Percentiles rank a stretch among this genome's conserved stretches.
phyloP scores from a whole-genome alignment of 441 rosid genomes.

The Croton laevigatus region DNA sequence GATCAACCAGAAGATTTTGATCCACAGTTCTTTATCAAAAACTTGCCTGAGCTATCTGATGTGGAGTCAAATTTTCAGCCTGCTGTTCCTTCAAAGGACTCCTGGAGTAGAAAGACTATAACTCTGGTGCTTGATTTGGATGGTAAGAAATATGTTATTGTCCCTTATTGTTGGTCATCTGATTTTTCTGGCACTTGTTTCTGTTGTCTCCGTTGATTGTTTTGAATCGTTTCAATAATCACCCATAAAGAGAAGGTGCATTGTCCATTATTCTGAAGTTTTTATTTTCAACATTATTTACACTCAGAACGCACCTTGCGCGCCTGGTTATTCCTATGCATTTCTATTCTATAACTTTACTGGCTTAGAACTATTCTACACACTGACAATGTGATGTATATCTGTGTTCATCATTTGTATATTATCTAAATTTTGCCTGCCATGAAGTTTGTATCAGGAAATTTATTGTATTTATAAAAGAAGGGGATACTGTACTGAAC shows the following conservation, averaged over 20 bases:
- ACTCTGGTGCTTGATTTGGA: conserved; percentile 95
- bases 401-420: neutral
- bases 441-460: neutral
- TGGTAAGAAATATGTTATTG: conserved; percentile 46
- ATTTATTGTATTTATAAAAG: neutral
- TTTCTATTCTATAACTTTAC: neutral
- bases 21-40: conserved; percentile 73
- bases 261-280: neutral
- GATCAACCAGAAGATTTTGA: conserved; percentile 72
- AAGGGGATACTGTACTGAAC: too few relatives aligned
- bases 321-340: neutral
- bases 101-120: conserved; percentile 49
- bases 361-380: too few relatives aligned
- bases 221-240: neutral
- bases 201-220: neutral
- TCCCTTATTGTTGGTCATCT: neutral
- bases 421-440: neutral
- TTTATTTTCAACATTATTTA: neutral
- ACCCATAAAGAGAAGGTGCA: neutral
- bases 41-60: conserved; percentile 81
- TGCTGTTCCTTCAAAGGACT: conserved; percentile 35
- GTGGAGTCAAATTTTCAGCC: conserved; percentile 62
- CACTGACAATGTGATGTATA: neutral
- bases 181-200: neutral
- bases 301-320: neutral